Evolutionary conservation across 148 eudicot species (phyloP), one percentile per base, ranked within the genome.

Genomic region (Diospyros kaki): DNA sequence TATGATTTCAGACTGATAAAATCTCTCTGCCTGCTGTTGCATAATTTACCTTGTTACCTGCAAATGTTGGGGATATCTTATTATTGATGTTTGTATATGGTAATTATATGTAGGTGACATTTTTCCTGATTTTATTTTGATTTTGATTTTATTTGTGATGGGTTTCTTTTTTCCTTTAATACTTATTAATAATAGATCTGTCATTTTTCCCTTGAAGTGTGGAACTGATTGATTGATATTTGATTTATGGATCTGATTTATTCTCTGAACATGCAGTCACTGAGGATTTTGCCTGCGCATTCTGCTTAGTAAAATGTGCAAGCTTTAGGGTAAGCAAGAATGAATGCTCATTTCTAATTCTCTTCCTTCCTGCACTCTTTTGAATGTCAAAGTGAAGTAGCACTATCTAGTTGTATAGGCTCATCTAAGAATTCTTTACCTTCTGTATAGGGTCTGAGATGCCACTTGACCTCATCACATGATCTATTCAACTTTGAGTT

Each of bases 271-370:
- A 60, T 83, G 86, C 91, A 95, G 98, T 95, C 56, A 92, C 97
- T 2, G 96, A 89, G 74, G 98, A 95, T 75, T 95, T 95, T 73
- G 70, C 93, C 43, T 95, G 98, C 75, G 92, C 98, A 50, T 92
- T 95, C 81, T 95, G 98, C 86, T 86, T 95, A 91, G 89, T 90
- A 18, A 85, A 88, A 84, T 90, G 97, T 82, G 90, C 90, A 43
- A 89, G 96, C 78, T 95, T 87, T 74, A 86, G 88, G 98, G 98
- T 92, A 77, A 28, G 41, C 76, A 51, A 64, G 68, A 58, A 28
- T 28, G 28, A 28, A 28, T 71, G 17, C 67, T 78, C 48, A 6
- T 66, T 72, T 64, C n/a, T 28, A 48, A 14, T 58, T 66, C 60
- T 55, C 11, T 69, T 8, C 52, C 52, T 48, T 8, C 52, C 52